Evolutionary conservation across 2,329 filamentous ascomycete genomes (phyloP).

Genomic region (Blastomyces gilchristii): DNA sequence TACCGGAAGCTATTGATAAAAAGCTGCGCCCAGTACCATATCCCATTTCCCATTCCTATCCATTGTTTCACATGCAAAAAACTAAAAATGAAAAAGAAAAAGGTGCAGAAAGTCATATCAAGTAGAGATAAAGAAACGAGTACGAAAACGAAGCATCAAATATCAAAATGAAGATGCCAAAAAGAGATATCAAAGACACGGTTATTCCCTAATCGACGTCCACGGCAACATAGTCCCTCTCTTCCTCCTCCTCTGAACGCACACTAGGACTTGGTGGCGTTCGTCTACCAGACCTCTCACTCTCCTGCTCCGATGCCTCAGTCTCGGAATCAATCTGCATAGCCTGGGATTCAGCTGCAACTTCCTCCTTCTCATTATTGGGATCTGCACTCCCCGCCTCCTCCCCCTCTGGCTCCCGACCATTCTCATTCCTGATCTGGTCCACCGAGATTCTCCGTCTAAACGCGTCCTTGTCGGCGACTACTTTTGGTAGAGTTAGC

Average conservation of each 20-base stretch:
- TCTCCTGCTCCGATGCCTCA: constrained; percentile 13
- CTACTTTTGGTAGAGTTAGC: constrained; percentile 65
- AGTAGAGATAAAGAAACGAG: background rate
- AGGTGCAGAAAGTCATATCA: background rate
- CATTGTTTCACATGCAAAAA: background rate
- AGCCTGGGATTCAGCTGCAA: constrained; percentile 12
- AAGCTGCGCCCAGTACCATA: background rate
- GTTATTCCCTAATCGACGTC: constrained; percentile 41
- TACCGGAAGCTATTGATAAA: background rate
- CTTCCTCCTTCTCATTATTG: constrained; percentile 13
- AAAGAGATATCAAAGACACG: background rate
- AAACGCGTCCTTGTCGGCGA: constrained; percentile 39
- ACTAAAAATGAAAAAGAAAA: background rate
- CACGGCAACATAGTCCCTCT: constrained; percentile 46
- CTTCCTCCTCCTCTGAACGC: constrained; percentile 16
- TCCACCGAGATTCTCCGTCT: constrained; percentile 36
- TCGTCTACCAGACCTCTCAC: constrained; percentile 12
- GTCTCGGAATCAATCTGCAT: constrained; percentile 22
- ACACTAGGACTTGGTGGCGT: constrained; percentile 2
- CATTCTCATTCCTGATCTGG: constrained; percentile 43
- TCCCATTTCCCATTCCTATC: background rate
- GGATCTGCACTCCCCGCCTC: constrained; percentile 16
- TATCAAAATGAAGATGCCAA: background rate
- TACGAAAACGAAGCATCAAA: background rate
- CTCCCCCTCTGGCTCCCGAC: background rate